Base-by-base conservation (phyloP, 768 basidiomycete genomes). In the Coprinopsis strossmayeri region DNA sequence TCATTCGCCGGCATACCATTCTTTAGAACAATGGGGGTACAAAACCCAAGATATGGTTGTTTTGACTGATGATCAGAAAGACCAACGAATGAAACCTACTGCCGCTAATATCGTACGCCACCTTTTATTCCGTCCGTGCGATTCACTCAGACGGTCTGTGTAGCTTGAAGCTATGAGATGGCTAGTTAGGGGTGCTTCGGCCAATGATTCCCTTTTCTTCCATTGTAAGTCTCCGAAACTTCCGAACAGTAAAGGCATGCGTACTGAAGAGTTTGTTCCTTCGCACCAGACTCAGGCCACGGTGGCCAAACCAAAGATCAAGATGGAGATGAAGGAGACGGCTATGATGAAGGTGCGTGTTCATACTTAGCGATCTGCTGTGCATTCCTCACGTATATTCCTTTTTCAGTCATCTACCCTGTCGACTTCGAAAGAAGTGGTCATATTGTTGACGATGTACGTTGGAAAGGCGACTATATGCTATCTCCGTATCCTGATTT, bases 121-220 rank as follows among this genome's bases (percentile, higher is more conserved):
- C 18, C n/a, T 9, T 32, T 15, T 18, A 20, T 25, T 34, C 20
- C 35, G 27, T 21, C 4, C 25, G 24, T 23, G 25, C 13, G 21
- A 12, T 51, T 26, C 46, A 15, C 41, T 2, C 20, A 34, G 21
- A n/a, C 35, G 45, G 34, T 24, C 9, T 40, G 13, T 35, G 11
- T 53, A 87, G 81, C 59, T 91, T 17, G 65, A 74, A 38, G 92
- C 87, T 3, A 94, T 95, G 90, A 74, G 81, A 51, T 97, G 93
- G 94, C 81, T 99, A n/a, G 89, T 93, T 15, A 67, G 64, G 13
- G 84, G 74, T 53, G 92, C 94, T 11, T 68, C 69, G 15, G 81
- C 89, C 1, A 84, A 92, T 53, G 91, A 95, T 57, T 83, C 92
- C 2, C 69, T 94, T 26, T 92, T 93, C 72, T 88, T 94, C 74